A percentile compares a stretch with the other conserved stretches of the same genome.
Conservation (phyloP, 2,329 filamentous ascomycete species). For the Aurifilum marmelostoma region DNA sequence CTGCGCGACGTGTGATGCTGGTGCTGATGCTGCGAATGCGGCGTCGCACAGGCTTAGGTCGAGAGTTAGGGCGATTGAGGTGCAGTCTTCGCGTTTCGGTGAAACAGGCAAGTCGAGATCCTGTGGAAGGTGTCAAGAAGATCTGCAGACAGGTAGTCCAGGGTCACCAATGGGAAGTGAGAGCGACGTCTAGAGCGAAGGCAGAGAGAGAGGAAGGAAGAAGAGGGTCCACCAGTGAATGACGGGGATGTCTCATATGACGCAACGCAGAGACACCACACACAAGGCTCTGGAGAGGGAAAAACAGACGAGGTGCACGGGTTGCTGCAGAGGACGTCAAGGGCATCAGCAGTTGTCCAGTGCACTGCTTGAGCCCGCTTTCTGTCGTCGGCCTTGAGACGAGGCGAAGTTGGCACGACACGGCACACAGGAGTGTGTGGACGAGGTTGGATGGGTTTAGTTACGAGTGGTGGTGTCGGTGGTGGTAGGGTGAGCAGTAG, state of each 20-base stretch:
- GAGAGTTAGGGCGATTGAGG: neutral
- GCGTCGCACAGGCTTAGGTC: neutral
- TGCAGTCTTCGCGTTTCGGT: neutral
- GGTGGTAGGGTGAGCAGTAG: neutral
- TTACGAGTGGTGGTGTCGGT: neutral
- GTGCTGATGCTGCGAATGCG: neutral
- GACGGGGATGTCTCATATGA: neutral
- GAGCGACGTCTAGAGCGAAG: neutral
- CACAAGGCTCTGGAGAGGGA: neutral
- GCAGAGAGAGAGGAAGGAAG: neutral
- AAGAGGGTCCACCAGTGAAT: conserved; percentile 2
- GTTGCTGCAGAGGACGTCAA: neutral
- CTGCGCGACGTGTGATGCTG: neutral
- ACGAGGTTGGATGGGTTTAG: neutral
- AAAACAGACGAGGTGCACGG: neutral
- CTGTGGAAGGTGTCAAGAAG: neutral
- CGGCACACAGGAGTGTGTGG: neutral
- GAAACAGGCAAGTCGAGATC: neutral
- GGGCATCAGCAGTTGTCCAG: neutral
- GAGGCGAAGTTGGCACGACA: conserved; percentile 5
- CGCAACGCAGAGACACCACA: conserved; percentile 8
- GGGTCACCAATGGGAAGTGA: neutral
- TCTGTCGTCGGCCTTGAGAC: neutral
- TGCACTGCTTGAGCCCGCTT: neutral
- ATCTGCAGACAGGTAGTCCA: neutral